These are phyloP conservation scores for Penicillium manginii DNA, from an alignment of 495 filamentous ascomycete genomes.

Conservation along the genomic window DNA sequence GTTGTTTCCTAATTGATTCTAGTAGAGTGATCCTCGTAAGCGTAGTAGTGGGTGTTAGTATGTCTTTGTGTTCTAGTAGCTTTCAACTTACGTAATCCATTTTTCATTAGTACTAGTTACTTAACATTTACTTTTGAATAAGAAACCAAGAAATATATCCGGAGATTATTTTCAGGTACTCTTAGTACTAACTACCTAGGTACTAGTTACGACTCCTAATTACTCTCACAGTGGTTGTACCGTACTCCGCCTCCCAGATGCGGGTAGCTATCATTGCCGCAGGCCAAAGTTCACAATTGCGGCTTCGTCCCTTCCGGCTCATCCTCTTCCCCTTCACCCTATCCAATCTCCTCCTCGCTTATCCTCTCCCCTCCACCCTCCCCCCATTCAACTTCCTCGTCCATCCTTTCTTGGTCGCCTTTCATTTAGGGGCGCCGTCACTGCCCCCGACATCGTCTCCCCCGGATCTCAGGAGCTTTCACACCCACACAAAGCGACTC, in stretches of 20 bases:
- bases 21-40: too few relatives aligned
- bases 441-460: constrained; percentile 4
- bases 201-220: too few relatives aligned
- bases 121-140: too few relatives aligned
- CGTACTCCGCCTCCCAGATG: constrained; percentile 4
- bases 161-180: too few relatives aligned
- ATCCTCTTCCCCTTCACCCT: constrained; percentile 24
- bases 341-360: constrained; percentile 13
- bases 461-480: constrained; percentile 13
- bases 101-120: too few relatives aligned
- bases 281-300: constrained; percentile 8
- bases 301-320: constrained; percentile 24
- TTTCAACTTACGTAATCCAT: too few relatives aligned
- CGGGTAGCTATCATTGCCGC: constrained; percentile 34
- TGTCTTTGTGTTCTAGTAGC: too few relatives aligned
- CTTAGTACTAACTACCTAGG: too few relatives aligned
- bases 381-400: background rate
- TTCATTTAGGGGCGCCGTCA: constrained; percentile 26
- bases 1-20: background rate
- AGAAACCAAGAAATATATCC: too few relatives aligned
- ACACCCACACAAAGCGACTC: constrained; percentile 4
- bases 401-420: constrained; percentile 16
- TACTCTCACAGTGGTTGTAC: too few relatives aligned
- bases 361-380: constrained; percentile 18
- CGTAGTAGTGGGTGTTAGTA: constrained; percentile 1